Evolutionary conservation across 2,329 filamentous ascomycete species (phyloP).

Genomic region (Colletotrichum lupini): DNA sequence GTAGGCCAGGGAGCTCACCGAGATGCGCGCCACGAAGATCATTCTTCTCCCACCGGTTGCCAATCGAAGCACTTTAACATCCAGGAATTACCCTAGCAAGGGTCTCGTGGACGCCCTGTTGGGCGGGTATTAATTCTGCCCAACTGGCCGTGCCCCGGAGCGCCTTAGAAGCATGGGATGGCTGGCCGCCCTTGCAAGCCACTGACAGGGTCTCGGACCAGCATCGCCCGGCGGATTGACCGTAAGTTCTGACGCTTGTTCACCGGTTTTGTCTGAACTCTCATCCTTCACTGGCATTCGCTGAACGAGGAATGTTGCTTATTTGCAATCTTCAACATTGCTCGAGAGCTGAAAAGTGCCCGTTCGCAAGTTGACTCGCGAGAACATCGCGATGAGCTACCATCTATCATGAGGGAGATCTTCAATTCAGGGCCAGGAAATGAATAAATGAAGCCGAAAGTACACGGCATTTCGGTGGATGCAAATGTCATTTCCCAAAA

Average conservation of each 20-base stretch:
- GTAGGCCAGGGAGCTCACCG: neutral
- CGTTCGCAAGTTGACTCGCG: neutral
- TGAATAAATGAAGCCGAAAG: neutral
- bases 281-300: neutral
- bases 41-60: neutral
- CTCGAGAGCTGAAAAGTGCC: neutral
- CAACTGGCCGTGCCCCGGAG: neutral
- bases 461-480: neutral
- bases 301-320: neutral
- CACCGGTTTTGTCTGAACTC: neutral
- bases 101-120: neutral
- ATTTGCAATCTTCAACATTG: neutral
- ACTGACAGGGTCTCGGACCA: neutral
- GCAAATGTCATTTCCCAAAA: neutral
- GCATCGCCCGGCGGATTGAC: neutral
- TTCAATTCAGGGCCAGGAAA: neutral
- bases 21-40: neutral
- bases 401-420: neutral
- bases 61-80: neutral
- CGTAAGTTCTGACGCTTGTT: neutral
- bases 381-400: neutral
- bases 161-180: neutral
- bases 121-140: neutral
- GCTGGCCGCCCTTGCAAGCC: neutral
- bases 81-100: neutral